phyloP scores from a whole-genome alignment of 345 rosid genomes.

The Mallotus nudiflorus region DNA sequence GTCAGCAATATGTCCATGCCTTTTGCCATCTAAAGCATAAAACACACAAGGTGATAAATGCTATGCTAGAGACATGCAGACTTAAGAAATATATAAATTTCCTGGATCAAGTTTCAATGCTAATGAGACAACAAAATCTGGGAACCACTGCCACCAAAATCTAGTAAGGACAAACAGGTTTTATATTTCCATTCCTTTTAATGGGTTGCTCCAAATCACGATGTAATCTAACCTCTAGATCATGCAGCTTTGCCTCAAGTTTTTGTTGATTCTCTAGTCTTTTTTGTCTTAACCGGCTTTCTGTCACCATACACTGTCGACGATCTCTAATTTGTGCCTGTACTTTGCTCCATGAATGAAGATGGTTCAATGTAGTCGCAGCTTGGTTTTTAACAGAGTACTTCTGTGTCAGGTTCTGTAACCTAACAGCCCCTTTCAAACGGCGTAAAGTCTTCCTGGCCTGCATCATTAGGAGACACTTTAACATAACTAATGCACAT shows the following conservation, averaged over 20 bases:
- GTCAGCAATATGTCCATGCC: not conserved
- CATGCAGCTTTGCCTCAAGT: slow-evolving; percentile 92
- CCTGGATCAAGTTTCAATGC: not conserved
- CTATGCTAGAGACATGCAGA: not conserved
- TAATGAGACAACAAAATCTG: not conserved
- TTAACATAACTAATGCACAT: slow-evolving; percentile 3
- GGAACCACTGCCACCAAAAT: not conserved
- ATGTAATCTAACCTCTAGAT: slow-evolving; percentile 59
- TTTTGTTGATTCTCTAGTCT: slow-evolving; percentile 86
- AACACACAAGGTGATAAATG: not conserved
- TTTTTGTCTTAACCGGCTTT: slow-evolving; percentile 70
- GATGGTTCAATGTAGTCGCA: slow-evolving; percentile 51
- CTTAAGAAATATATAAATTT: not conserved
- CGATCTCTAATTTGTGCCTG: slow-evolving; percentile 72
- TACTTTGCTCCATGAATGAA: slow-evolving; percentile 85
- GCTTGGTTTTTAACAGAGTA: slow-evolving; percentile 66
- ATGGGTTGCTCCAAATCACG: not conserved
- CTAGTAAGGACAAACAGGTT: not conserved
- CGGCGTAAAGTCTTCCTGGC: slow-evolving; percentile 70
- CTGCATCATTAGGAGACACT: slow-evolving; percentile 39
- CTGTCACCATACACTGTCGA: slow-evolving; percentile 74
- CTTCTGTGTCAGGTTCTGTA: slow-evolving; percentile 49
- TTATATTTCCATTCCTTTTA: not conserved
- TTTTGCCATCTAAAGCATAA: not conserved
- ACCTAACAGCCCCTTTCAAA: slow-evolving; percentile 58